Percentiles rank a stretch among this genome's conserved stretches.
These are phyloP conservation scores for Zygotorulaspora florentina DNA, from an alignment of 805 yeast species.

Conservation along the genomic window DNA sequence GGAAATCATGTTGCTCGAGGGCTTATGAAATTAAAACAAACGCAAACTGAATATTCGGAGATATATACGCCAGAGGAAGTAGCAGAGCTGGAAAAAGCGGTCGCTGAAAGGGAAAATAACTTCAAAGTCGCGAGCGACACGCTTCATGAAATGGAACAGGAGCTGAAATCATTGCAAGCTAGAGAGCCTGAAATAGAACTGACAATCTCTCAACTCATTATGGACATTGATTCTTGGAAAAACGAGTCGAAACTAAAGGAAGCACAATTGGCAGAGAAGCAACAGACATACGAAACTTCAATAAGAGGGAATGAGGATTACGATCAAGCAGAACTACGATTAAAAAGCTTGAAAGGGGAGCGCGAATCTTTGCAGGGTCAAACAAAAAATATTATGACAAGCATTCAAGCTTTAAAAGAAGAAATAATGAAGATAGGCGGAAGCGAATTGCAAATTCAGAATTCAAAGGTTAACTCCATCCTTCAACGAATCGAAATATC, in stretches of 20 bases:
- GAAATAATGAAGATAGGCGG: constrained; percentile 92
- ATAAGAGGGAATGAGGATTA: constrained; percentile 37
- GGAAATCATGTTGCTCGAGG: constrained; percentile 70
- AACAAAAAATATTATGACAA: constrained; percentile 47
- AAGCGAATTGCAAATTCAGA: constrained; percentile 70
- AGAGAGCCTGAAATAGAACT: constrained; percentile 66
- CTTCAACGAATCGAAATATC: constrained; percentile 60
- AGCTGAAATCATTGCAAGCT: constrained; percentile 55
- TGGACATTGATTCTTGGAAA: constrained; percentile 62
- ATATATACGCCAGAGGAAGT: constrained; percentile 51
- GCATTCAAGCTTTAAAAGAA: constrained; percentile 61
- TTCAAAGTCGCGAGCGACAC: constrained; percentile 49
- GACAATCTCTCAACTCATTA: constrained; percentile 49
- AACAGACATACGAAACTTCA: constrained; percentile 17
- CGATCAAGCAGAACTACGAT: constrained; percentile 31
- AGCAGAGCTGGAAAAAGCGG: constrained; percentile 47
- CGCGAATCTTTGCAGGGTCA: constrained; percentile 45
- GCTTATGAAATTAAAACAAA: constrained; percentile 56
- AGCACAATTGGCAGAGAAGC: constrained; percentile 40
- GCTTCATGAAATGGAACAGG: constrained; percentile 54
- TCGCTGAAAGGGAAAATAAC: constrained; percentile 49
- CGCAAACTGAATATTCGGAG: constrained; percentile 29
- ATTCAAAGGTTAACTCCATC: constrained; percentile 74
- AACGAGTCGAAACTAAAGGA: constrained; percentile 50
- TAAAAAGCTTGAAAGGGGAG: constrained; percentile 33